Evolutionary conservation across 805 yeast species (phyloP).

Genomic region (Candida arabinofermentans): DNA sequence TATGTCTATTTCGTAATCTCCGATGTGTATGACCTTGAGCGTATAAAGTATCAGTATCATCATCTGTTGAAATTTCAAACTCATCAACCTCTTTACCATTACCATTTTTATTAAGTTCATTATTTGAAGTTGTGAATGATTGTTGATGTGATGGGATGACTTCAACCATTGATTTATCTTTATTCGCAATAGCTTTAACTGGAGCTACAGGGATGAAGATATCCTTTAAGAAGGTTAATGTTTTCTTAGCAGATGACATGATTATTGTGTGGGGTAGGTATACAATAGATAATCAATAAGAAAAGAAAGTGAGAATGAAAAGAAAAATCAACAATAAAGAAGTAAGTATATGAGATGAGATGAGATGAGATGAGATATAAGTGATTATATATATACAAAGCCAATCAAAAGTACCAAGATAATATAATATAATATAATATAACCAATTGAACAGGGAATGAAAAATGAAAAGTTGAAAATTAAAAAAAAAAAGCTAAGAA

Average conservation of each 20-base stretch:
- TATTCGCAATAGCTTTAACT: slow-evolving; percentile 14
- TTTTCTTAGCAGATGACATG: slow-evolving; percentile 5
- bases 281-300: not conserved
- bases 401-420: too few relatives aligned
- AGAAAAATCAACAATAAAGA: too few relatives aligned
- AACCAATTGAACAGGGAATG: too few relatives aligned
- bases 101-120: too few relatives aligned
- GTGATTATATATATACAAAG: too few relatives aligned
- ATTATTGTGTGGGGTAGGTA: not conserved
- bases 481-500: too few relatives aligned
- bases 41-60: slow-evolving; percentile 8
- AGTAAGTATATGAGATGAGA: too few relatives aligned
- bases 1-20: slow-evolving; percentile 38
- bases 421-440: too few relatives aligned
- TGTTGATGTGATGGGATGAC: not conserved
- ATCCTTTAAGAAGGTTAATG: slow-evolving; percentile 15
- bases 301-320: too few relatives aligned
- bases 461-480: too few relatives aligned
- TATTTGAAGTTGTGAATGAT: not conserved
- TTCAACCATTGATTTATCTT: slow-evolving; percentile 10
- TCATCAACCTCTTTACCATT: too few relatives aligned
- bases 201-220: slow-evolving; percentile 25
- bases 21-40: slow-evolving; percentile 25
- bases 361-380: too few relatives aligned
- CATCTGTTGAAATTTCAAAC: slow-evolving; percentile 3